Evolutionary conservation across 2,329 filamentous ascomycete genomes (phyloP), one percentile per base, ranked within the genome.

Genomic region (Bertia moriformis): DNA sequence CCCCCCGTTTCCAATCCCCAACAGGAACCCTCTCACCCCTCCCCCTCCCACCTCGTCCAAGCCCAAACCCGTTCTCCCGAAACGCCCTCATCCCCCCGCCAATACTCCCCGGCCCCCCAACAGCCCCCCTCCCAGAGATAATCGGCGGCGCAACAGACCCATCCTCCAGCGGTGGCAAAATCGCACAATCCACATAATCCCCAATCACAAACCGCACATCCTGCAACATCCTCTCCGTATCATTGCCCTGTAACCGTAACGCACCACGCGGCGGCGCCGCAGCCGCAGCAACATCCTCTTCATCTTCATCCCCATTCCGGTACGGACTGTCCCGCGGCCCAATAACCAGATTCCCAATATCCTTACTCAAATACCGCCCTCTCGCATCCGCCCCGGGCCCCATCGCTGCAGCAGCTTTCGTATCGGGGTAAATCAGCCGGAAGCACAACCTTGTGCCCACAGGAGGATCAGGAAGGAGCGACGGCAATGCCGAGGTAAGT

Each of bases 361-460:
- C 85, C 50, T 85, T 87, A 17, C 76, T 76, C 14, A 81, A 67
- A 60, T 83, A 94, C 14, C 47, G 49, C 17, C 54, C 60, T 5
- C 40, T 44, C 48, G 46, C 15, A 56, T 58, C 39, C 53, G 57
- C 45, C n/a, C n/a, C n/a, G n/a, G 22, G 22, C 49, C 56, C 46
- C 3, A 52, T 46, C 10, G 56, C 46, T 40, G 60, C 51, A 42
- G 65, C 56, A 35, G 57, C 58, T 39, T 66, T 60, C 18, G 82
- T 73, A 57, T 94, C 86, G 2, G 83, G 82, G 54, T 83, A 94
- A 40, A 95, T 75, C 14, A 94, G 72, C 37, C 88, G 81, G 61
- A 91, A 96, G 43, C 76, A 78, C n/a, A 95, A 69, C 40, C 89
- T 77, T 5, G 87, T 89, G 43, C 89, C 88, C 30, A 87, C 70